Conservation (phyloP, 2,329 filamentous ascomycete genomes). For the Apiospora hydei region DNA sequence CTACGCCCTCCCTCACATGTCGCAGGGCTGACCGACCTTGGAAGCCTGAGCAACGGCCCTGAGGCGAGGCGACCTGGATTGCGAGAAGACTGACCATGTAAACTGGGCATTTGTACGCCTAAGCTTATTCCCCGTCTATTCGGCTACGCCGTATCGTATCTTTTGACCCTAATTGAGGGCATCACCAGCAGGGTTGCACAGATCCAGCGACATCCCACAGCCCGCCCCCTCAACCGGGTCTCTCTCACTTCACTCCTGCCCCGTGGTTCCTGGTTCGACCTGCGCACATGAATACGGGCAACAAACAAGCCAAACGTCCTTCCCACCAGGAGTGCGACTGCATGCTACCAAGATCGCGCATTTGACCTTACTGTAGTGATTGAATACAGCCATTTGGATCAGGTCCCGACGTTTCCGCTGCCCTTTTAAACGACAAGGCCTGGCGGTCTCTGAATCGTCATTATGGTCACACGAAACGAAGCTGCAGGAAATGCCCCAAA, state of each 20-base stretch:
- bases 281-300: slow-evolving; percentile 6
- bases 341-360: not conserved
- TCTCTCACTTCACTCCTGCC: not conserved
- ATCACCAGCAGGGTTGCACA: not conserved
- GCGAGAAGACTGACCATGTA: not conserved
- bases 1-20: slow-evolving; percentile 15
- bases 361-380: not conserved
- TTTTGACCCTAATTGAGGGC: not conserved
- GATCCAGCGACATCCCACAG: slow-evolving; percentile 7
- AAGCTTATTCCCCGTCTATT: not conserved
- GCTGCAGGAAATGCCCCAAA: slow-evolving; percentile 40
- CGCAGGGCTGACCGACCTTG: slow-evolving; percentile 7
- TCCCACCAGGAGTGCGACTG: not conserved
- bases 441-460: not conserved
- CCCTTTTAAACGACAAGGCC: not conserved
- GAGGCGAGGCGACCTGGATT: not conserved
- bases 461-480: slow-evolving; percentile 53
- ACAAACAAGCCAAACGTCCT: not conserved
- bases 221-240: not conserved
- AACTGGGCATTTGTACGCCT: no score
- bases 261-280: not conserved
- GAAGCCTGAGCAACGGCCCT: not conserved
- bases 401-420: not conserved
- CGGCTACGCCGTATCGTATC: not conserved
- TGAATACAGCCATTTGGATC: not conserved